Percentiles rank a stretch among this genome's conserved stretches.
phyloP scores from a whole-genome alignment of 2,329 filamentous ascomycete species.

The Chrysoporthe austroafricana region DNA sequence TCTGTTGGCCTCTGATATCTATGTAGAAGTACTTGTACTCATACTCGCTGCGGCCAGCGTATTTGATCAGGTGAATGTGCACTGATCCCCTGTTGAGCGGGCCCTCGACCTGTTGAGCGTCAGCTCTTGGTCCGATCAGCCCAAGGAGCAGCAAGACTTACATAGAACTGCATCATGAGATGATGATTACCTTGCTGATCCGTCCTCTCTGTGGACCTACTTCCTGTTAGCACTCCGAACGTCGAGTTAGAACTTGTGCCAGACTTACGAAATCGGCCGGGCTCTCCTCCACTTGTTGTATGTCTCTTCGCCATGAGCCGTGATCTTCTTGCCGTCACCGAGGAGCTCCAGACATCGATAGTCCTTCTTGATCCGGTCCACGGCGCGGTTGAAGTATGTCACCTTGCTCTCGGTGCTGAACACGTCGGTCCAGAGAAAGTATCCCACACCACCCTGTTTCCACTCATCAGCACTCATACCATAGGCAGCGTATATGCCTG shows the following conservation, averaged over 20 bases:
- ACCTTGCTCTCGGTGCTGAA: slow-evolving; percentile 86
- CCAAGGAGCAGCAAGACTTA: slow-evolving; percentile 56
- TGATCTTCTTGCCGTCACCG: slow-evolving; percentile 75
- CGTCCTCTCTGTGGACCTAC: slow-evolving; percentile 66
- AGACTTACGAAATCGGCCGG: slow-evolving; percentile 60
- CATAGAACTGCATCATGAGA: slow-evolving; percentile 82
- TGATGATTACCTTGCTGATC: slow-evolving; percentile 80
- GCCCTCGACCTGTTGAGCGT: slow-evolving; percentile 76
- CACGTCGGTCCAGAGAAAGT: slow-evolving; percentile 80
- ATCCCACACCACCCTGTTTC: slow-evolving; percentile 71
- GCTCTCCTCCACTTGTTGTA: slow-evolving; percentile 78
- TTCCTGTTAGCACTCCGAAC: slow-evolving; percentile 28
- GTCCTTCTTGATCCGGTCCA: slow-evolving; percentile 77
- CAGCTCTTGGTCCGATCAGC: slow-evolving; percentile 74
- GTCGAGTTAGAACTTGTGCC: slow-evolving; percentile 17
- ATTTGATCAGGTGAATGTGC: slow-evolving; percentile 76
- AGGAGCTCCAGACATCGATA: slow-evolving; percentile 72
- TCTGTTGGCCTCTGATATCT: slow-evolving; percentile 73
- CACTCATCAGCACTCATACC: background rate
- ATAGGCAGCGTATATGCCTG: slow-evolving; percentile 18
- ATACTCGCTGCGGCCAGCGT: slow-evolving; percentile 66
- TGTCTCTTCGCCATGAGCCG: slow-evolving; percentile 80
- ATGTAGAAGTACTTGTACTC: slow-evolving; percentile 81
- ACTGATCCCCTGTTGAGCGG: slow-evolving; percentile 74
- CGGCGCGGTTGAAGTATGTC: slow-evolving; percentile 84